Evolutionary conservation across 140 eudicot genomes (phyloP).

Genomic region (Flaveria floridana): DNA sequence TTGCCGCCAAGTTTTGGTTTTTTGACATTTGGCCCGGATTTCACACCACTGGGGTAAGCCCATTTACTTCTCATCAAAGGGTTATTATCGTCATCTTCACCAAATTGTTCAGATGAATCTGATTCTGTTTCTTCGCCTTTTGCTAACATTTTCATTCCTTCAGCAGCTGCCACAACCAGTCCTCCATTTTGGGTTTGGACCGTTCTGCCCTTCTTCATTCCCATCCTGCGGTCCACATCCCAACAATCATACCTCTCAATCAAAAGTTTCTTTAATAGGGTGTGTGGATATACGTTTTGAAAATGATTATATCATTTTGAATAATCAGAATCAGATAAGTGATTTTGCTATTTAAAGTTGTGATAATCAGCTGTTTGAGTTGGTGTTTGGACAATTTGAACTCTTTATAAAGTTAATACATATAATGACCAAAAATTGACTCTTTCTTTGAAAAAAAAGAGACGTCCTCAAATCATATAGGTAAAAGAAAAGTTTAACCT

Average conservation of each 20-base stretch:
- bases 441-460: no score
- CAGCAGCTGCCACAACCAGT: conserved; percentile 41
- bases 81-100: conserved; percentile 67
- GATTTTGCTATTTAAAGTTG: neutral
- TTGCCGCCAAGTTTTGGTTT: conserved; percentile 44
- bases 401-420: no score
- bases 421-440: no score
- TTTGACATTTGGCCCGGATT: conserved; percentile 39
- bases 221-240: conserved; percentile 26
- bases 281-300: neutral
- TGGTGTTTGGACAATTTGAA: no score
- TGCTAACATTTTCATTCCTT: conserved; percentile 44
- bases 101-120: conserved; percentile 71
- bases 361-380: neutral
- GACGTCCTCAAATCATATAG: no score
- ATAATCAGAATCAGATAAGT: neutral
- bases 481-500: no score
- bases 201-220: conserved; percentile 45
- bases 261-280: neutral
- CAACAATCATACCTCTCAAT: conserved; percentile 4
- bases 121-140: conserved; percentile 87
- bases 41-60: conserved; percentile 68
- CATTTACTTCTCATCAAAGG: conserved; percentile 91
- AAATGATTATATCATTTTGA: conserved; percentile 10
- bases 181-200: conserved; percentile 53